Conservation (phyloP, 2,329 filamentous ascomycete genomes). For the Aspergillus floridensis region DNA sequence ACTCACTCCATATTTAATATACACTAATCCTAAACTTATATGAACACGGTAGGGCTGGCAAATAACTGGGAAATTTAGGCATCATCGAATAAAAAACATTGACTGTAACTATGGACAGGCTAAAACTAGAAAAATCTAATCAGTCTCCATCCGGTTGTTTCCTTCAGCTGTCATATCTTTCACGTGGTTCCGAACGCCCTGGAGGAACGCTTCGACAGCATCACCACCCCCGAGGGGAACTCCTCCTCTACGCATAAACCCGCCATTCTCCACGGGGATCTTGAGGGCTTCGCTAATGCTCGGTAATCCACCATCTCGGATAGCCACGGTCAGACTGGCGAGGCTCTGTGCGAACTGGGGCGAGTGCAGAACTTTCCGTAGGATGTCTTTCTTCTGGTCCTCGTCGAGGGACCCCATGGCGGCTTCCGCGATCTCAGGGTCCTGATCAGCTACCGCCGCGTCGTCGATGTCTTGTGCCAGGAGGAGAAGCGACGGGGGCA, state of each 20-base stretch:
- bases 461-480: slow-evolving; percentile 68
- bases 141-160: slow-evolving; percentile 44
- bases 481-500: slow-evolving; percentile 76
- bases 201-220: slow-evolving; percentile 85
- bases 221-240: slow-evolving; percentile 85
- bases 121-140: slow-evolving; percentile 25
- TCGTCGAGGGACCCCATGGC: slow-evolving; percentile 71
- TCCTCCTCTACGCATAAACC: slow-evolving; percentile 71
- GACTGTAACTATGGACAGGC: slow-evolving; percentile 5
- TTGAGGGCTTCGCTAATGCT: slow-evolving; percentile 83
- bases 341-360: slow-evolving; percentile 90
- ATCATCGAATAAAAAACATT: slow-evolving; percentile 16
- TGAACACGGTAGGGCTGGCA: neutral
- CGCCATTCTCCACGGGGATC: slow-evolving; percentile 79
- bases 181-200: slow-evolving; percentile 79
- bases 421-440: slow-evolving; percentile 65
- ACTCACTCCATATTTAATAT: neutral
- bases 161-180: slow-evolving; percentile 50
- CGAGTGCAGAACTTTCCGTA: slow-evolving; percentile 79
- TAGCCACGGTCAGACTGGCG: slow-evolving; percentile 77
- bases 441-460: slow-evolving; percentile 63
- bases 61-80: neutral
- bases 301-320: slow-evolving; percentile 85
- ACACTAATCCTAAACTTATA: neutral
- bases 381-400: slow-evolving; percentile 73